Conservation (phyloP, 257 asterid species). For the Ophiorrhiza pumila region DNA sequence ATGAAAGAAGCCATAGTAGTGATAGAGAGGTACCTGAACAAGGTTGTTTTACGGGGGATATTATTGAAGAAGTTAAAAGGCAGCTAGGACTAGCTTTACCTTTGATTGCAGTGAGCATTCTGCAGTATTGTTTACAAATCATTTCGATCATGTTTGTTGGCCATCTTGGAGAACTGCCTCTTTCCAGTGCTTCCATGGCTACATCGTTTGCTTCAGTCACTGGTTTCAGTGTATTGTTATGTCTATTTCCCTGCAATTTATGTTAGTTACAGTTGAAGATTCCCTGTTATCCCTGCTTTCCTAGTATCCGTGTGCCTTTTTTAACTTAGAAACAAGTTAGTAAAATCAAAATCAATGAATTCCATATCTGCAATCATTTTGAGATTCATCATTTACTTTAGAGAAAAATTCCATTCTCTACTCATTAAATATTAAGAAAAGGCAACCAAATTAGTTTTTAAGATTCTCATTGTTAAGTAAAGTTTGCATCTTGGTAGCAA, state of each 20-base stretch:
- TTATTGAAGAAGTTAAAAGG: conserved; percentile 41
- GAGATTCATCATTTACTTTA: too few relatives aligned
- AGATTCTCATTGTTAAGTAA: too few relatives aligned
- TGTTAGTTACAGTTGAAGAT: background rate
- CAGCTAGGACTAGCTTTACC: conserved; percentile 55
- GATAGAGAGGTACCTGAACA: conserved; percentile 5
- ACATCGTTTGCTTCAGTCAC: conserved; percentile 66
- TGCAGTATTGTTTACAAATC: conserved; percentile 51
- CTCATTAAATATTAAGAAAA: too few relatives aligned
- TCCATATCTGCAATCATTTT: too few relatives aligned
- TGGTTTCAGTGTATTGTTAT: conserved; percentile 61
- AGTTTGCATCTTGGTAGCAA: background rate
- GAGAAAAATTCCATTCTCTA: too few relatives aligned
- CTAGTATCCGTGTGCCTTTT: too few relatives aligned
- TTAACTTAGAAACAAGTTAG: too few relatives aligned
- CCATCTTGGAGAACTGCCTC: conserved; percentile 52
- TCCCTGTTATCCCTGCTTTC: background rate
- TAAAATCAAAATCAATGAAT: too few relatives aligned
- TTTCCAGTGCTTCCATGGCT: conserved; percentile 68
- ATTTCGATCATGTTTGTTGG: conserved; percentile 72
- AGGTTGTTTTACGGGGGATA: conserved; percentile 16
- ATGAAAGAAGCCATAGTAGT: conserved; percentile 16
- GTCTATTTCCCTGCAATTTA: background rate
- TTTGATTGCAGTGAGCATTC: conserved; percentile 52
- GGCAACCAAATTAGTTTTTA: too few relatives aligned